Conservation (phyloP, 495 filamentous ascomycete species). For the Aspergillus baeticus region DNA sequence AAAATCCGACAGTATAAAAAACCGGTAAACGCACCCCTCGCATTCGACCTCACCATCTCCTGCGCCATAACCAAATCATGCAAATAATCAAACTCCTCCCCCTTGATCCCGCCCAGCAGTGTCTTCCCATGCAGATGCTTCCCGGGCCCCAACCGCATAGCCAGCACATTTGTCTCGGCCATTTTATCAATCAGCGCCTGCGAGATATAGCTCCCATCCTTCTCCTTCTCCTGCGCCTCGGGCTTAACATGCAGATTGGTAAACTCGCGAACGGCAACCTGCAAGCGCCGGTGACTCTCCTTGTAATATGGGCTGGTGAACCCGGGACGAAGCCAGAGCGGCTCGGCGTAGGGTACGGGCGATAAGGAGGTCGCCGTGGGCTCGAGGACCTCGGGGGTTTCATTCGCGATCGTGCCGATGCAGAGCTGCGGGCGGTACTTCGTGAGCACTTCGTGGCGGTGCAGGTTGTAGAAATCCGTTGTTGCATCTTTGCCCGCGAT, state of each 20-base stretch:
- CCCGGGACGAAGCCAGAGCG: slow-evolving; percentile 73
- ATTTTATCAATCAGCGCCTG: slow-evolving; percentile 77
- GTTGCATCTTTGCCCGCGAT: slow-evolving; percentile 59
- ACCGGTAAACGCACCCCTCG: slow-evolving; percentile 56
- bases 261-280: slow-evolving; percentile 72
- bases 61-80: slow-evolving; percentile 77
- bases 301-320: slow-evolving; percentile 85
- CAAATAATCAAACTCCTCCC: slow-evolving; percentile 85
- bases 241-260: slow-evolving; percentile 68
- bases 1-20: too few relatives aligned
- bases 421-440: slow-evolving; percentile 70
- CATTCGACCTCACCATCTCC: slow-evolving; percentile 68
- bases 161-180: slow-evolving; percentile 70
- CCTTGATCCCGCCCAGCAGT: slow-evolving; percentile 68
- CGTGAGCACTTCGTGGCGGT: slow-evolving; percentile 63
- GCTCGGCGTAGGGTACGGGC: slow-evolving; percentile 76
- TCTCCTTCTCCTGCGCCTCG: slow-evolving; percentile 77
- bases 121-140: slow-evolving; percentile 73
- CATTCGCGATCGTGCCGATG: slow-evolving; percentile 72
- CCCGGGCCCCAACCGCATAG: slow-evolving; percentile 82
- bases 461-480: slow-evolving; percentile 55
- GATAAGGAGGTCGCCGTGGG: slow-evolving; percentile 69
- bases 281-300: slow-evolving; percentile 68
- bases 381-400: slow-evolving; percentile 72
- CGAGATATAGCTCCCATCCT: slow-evolving; percentile 68